A percentile compares a stretch with the other conserved stretches of the same genome.
phyloP scores from a whole-genome alignment of 2,329 filamentous ascomycete genomes.

The Penicillium sp. region DNA sequence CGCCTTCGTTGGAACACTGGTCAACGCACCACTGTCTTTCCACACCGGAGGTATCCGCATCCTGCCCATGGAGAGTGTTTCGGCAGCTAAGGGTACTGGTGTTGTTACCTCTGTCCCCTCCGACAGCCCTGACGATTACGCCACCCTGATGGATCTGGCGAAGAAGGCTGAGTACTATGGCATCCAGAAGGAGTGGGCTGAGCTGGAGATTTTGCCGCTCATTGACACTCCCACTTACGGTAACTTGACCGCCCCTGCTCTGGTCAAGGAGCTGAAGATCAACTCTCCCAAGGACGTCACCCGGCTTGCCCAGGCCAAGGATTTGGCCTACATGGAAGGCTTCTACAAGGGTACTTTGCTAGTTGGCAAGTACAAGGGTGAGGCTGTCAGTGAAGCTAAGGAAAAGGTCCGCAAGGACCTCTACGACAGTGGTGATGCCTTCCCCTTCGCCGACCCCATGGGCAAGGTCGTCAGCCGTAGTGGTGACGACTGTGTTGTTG shows the following conservation, averaged over 20 bases:
- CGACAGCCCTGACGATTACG: slow-evolving; percentile 93
- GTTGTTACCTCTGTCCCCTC: slow-evolving; percentile 95
- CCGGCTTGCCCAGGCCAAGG: slow-evolving; percentile 89
- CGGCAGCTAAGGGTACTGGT: slow-evolving; percentile 90
- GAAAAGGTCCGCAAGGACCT: slow-evolving; percentile 77
- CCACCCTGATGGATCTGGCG: slow-evolving; percentile 78
- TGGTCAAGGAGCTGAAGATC: slow-evolving; percentile 94
- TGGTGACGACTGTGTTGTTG: slow-evolving; percentile 89
- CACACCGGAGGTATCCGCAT: slow-evolving; percentile 83
- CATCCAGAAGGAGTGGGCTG: slow-evolving; percentile 95
- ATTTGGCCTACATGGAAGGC: slow-evolving; percentile 93
- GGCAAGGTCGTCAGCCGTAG: slow-evolving; percentile 84
- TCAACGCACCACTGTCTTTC: slow-evolving; percentile 84
- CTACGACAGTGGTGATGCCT: slow-evolving; percentile 74
- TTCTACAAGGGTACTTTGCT: slow-evolving; percentile 94
- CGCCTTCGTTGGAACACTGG: slow-evolving; percentile 80
- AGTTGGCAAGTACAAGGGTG: slow-evolving; percentile 81
- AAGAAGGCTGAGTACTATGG: slow-evolving; percentile 97
- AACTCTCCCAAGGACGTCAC: slow-evolving; percentile 92
- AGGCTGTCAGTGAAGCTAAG: slow-evolving; percentile 83
- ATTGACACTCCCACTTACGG: slow-evolving; percentile 87
- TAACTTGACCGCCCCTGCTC: slow-evolving; percentile 74
- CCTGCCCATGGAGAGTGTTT: slow-evolving; percentile 91
- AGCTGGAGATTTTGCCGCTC: slow-evolving; percentile 83
- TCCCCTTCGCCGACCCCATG: slow-evolving; percentile 92